phyloP scores from a whole-genome alignment of 83 land plant genomes.

The Picea engelmannii region DNA sequence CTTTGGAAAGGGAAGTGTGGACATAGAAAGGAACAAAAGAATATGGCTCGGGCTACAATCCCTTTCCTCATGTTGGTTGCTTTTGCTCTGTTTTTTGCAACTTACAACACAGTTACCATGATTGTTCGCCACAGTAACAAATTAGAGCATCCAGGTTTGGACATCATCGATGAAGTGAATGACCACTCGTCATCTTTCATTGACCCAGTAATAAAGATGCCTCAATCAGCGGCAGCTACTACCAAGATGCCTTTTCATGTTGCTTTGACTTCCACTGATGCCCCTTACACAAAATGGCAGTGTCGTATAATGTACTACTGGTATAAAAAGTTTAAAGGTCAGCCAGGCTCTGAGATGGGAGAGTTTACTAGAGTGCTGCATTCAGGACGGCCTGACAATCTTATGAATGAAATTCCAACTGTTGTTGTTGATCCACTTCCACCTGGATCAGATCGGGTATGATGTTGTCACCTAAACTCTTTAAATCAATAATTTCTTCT shows the following conservation, averaged over 20 bases:
- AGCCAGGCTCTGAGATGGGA: constrained; percentile 86
- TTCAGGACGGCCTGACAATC: constrained; percentile 62
- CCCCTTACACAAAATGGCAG: constrained; percentile 83
- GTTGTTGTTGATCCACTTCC: constrained; percentile 86
- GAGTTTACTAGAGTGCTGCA: constrained; percentile 81
- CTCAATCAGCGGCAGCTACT: constrained; percentile 17
- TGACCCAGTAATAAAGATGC: constrained; percentile 45
- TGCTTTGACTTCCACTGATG: constrained; percentile 76
- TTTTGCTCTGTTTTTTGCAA: constrained; percentile 50
- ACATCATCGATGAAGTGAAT: not conserved
- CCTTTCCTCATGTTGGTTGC: constrained; percentile 45
- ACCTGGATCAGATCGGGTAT: constrained; percentile 66
- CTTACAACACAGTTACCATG: constrained; percentile 64
- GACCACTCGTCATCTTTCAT: not conserved
- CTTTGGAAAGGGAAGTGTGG: too few relatives aligned
- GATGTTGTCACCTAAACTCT: too few relatives aligned
- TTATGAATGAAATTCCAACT: constrained; percentile 88
- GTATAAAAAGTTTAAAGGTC: constrained; percentile 69
- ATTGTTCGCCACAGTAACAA: constrained; percentile 24
- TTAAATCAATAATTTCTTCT: too few relatives aligned
- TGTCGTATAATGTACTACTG: constrained; percentile 85
- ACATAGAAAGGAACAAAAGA: too few relatives aligned
- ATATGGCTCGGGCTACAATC: constrained; percentile 46
- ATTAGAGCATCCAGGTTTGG: constrained; percentile 2
- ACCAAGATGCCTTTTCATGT: constrained; percentile 57